These are phyloP conservation scores for Sarocladiaceae sp. DNA, from an alignment of 2,329 filamentous ascomycete species.

Conservation along the genomic window DNA sequence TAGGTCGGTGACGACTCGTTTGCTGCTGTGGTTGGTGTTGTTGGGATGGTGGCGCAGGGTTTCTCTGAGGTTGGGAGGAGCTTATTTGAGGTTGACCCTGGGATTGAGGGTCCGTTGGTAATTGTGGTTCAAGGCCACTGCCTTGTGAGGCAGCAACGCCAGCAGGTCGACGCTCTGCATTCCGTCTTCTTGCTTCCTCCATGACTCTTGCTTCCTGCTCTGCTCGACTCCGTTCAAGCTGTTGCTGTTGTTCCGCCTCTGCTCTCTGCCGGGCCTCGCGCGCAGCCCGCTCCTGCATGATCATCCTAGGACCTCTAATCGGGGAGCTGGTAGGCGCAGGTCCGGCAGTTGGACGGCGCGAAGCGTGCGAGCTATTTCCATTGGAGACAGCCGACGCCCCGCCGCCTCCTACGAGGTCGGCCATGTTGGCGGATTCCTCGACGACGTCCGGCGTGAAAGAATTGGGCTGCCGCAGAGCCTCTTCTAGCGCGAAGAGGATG, in stretches of 20 bases:
- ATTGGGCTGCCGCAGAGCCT: constrained; percentile 76
- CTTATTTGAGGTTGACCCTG: constrained; percentile 19
- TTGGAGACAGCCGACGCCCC: constrained; percentile 47
- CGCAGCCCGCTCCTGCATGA: constrained; percentile 81
- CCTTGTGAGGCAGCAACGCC: constrained; percentile 34
- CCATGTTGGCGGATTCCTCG: constrained; percentile 90
- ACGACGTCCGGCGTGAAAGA: constrained; percentile 75
- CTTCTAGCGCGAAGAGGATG: constrained; percentile 87
- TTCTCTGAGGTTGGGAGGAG: constrained; percentile 11
- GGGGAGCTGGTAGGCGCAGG: constrained; percentile 49
- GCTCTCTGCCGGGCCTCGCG: constrained; percentile 66
- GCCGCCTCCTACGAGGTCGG: constrained; percentile 62
- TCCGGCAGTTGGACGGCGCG: constrained; percentile 39
- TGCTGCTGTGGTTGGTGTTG: constrained; percentile 13
- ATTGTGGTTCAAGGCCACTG: constrained; percentile 22
- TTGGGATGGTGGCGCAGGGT: constrained; percentile 12
- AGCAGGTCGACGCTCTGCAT: constrained; percentile 56
- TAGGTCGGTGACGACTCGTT: constrained; percentile 7
- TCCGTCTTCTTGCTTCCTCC: constrained; percentile 50
- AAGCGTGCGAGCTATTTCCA: constrained; percentile 39
- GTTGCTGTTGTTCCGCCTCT: constrained; percentile 51
- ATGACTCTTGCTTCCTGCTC: constrained; percentile 49
- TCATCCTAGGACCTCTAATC: constrained; percentile 78
- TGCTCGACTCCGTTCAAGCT: constrained; percentile 48
- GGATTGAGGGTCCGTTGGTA: constrained; percentile 27